Percentiles rank a stretch among this genome's conserved stretches.
phyloP scores from a whole-genome alignment of 345 rosid genomes.

The Populus pruinosa region DNA sequence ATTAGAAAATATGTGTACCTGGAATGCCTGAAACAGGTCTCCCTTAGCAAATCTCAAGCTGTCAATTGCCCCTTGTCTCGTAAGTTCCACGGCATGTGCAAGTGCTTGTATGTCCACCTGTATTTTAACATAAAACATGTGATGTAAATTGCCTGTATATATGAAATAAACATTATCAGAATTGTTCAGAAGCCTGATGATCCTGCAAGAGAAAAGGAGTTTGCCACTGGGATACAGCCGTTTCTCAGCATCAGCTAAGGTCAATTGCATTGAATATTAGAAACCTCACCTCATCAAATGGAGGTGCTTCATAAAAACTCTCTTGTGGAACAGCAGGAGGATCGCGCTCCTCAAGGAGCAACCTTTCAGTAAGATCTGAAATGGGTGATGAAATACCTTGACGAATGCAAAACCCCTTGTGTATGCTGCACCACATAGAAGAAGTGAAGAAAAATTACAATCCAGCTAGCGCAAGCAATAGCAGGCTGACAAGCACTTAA shows the following conservation, averaged over 20 bases:
- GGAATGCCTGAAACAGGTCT: slow-evolving; percentile 87
- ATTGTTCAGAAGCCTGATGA: not conserved
- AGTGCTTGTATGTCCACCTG: slow-evolving; percentile 97
- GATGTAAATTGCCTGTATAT: not conserved
- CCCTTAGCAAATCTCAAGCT: slow-evolving; percentile 94
- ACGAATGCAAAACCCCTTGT: slow-evolving; percentile 70
- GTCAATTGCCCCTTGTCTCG: slow-evolving; percentile 95
- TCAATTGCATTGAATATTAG: not conserved
- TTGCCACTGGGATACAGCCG: not conserved
- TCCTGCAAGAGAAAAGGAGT: not conserved
- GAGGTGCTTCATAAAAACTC: slow-evolving; percentile 69
- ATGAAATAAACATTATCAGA: too few species aligned
- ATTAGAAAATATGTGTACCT: slow-evolving; percentile 38
- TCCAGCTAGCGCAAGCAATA: not conserved
- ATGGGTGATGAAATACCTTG: slow-evolving; percentile 78
- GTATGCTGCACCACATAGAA: slow-evolving; percentile 62
- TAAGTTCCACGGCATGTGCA: slow-evolving; percentile 92
- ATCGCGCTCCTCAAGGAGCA: slow-evolving; percentile 85
- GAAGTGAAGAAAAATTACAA: slow-evolving; percentile 2
- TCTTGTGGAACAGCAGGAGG: slow-evolving; percentile 73
- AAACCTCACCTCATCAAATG: slow-evolving; percentile 81
- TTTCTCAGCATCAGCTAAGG: not conserved
- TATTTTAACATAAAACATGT: slow-evolving; percentile 11
- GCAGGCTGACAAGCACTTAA: not conserved
- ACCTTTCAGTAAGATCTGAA: slow-evolving; percentile 79